A percentile compares a stretch with the other conserved stretches of the same genome.
Conservation (phyloP, 805 yeast genomes). For the Debaryomyces hansenii region DNA sequence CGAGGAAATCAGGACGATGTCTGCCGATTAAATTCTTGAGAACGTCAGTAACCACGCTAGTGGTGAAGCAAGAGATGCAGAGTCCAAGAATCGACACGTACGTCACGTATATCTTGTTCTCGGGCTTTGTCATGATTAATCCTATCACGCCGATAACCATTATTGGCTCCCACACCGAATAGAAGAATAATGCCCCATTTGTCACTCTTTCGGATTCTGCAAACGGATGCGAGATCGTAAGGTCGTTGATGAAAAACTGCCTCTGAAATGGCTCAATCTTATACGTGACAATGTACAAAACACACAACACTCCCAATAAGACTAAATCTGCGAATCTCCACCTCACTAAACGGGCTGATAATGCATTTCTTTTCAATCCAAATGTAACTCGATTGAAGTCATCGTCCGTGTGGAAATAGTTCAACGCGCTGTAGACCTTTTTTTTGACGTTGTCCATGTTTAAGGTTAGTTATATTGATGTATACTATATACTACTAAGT, state of each 20-base stretch:
- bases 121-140: slow-evolving; percentile 47
- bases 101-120: slow-evolving; percentile 57
- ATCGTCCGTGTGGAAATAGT: slow-evolving; percentile 22
- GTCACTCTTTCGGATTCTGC: slow-evolving; percentile 74
- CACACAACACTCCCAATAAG: slow-evolving; percentile 20
- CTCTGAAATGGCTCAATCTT: slow-evolving; percentile 65
- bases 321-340: slow-evolving; percentile 30
- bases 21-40: slow-evolving; percentile 85
- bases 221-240: slow-evolving; percentile 78
- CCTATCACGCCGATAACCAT: slow-evolving; percentile 33
- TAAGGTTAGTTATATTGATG: background rate
- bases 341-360: slow-evolving; percentile 12
- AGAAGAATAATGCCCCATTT: slow-evolving; percentile 50
- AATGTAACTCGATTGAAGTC: slow-evolving; percentile 27
- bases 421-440: slow-evolving; percentile 11
- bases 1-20: slow-evolving; percentile 88
- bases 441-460: background rate
- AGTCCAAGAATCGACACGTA: slow-evolving; percentile 70
- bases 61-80: slow-evolving; percentile 54
- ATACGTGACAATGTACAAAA: slow-evolving; percentile 21
- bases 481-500: too few relatives aligned
- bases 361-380: slow-evolving; percentile 18
- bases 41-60: slow-evolving; percentile 66
- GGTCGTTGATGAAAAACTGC: slow-evolving; percentile 73
- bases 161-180: slow-evolving; percentile 53